These are phyloP conservation scores for Fusarium sp. DNA, from an alignment of 2,329 filamentous ascomycete genomes.

Conservation along the genomic window DNA sequence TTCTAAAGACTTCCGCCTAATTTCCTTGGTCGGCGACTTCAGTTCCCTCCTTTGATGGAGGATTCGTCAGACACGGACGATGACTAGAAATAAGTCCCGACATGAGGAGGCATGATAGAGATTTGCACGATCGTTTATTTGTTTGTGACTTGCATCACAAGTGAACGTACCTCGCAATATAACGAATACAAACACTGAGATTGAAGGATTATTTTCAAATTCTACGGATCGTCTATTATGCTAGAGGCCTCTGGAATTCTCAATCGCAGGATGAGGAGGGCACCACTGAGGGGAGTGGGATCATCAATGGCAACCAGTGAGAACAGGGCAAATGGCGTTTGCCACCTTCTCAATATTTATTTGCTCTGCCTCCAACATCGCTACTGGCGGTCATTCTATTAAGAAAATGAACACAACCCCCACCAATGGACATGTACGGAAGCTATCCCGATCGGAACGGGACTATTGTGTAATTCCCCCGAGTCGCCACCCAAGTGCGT, in stretches of 20 bases:
- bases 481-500: not conserved
- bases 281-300: not conserved
- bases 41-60: not conserved
- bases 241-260: not conserved
- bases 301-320: not conserved
- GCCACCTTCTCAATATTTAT: not conserved
- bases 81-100: not conserved
- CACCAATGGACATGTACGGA: not conserved
- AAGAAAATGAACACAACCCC: not conserved
- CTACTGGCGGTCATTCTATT: not conserved
- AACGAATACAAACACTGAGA: not conserved
- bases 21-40: not conserved
- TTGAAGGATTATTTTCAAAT: not conserved
- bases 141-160: not conserved
- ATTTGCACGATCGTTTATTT: not conserved
- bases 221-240: not conserved
- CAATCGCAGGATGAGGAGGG: not conserved
- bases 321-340: not conserved
- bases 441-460: not conserved
- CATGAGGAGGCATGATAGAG: not conserved
- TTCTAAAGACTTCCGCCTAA: not conserved
- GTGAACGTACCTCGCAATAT: not conserved
- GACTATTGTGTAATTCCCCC: not conserved
- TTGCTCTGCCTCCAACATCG: not conserved
- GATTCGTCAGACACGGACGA: not conserved